phyloP scores from a whole-genome alignment of 2,329 filamentous ascomycete genomes.

The Apiospora kogelbergensis region DNA sequence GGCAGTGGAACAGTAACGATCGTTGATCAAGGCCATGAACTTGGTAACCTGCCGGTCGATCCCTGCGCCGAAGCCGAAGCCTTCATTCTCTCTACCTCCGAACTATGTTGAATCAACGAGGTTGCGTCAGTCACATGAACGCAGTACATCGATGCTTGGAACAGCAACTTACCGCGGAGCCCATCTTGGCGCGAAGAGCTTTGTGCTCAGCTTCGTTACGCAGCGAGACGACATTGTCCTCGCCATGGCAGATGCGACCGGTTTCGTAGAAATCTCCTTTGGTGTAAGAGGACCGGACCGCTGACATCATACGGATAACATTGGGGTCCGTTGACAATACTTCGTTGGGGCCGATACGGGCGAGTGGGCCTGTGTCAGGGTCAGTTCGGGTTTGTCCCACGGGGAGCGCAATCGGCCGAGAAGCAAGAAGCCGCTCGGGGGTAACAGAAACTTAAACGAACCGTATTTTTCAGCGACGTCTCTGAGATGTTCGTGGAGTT shows the following conservation, averaged over 20 bases:
- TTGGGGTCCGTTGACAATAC: conserved; percentile 23
- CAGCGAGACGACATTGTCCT: conserved; percentile 36
- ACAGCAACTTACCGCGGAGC: conserved; percentile 36
- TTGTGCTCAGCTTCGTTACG: conserved; percentile 35
- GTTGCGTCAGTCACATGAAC: conserved; percentile 15
- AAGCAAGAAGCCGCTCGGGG: background rate
- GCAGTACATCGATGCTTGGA: background rate
- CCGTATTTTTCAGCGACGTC: conserved; percentile 21
- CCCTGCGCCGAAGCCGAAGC: conserved; percentile 39
- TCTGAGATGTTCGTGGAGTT: conserved; percentile 25
- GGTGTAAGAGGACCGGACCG: conserved; percentile 36
- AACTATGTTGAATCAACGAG: conserved; percentile 37
- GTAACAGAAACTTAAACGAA: conserved; percentile 11
- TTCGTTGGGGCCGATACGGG: conserved; percentile 27
- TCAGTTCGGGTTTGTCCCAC: background rate
- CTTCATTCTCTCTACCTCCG: conserved; percentile 48
- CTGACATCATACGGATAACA: conserved; percentile 31
- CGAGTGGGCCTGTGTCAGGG: conserved; percentile 20
- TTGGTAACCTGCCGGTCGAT: conserved; percentile 38
- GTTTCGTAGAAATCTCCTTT: conserved; percentile 38
- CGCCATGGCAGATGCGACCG: conserved; percentile 35
- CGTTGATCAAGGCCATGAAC: conserved; percentile 46
- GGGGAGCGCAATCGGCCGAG: background rate
- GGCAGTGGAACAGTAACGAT: conserved; percentile 44
- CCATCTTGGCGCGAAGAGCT: conserved; percentile 43